phyloP scores from a whole-genome alignment of 805 yeast species.

The Pichia eremophila region DNA sequence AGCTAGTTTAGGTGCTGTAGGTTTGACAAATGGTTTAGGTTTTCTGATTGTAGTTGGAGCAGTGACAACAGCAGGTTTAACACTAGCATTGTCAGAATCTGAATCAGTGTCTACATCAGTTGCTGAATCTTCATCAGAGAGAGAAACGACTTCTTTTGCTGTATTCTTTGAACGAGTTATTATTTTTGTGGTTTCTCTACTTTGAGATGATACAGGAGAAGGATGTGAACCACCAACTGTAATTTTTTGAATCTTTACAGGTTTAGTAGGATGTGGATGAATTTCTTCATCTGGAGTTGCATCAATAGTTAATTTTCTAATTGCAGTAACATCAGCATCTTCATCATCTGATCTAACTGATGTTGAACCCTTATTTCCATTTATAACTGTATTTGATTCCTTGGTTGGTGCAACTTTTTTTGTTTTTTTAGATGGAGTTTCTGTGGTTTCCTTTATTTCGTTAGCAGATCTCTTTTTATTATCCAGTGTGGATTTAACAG shows the following conservation, averaged over 20 bases:
- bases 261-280: conserved; percentile 2
- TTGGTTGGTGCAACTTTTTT: no score
- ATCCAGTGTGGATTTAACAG: no score
- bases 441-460: no score
- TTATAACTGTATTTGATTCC: background rate
- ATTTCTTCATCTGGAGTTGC: conserved; percentile 5
- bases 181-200: background rate
- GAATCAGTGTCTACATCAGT: conserved; percentile 11
- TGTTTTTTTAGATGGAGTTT: no score
- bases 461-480: no score
- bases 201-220: background rate
- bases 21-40: background rate
- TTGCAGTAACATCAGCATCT: background rate
- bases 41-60: conserved; percentile 26
- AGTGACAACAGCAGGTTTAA: conserved; percentile 35
- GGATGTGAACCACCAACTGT: background rate
- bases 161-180: background rate
- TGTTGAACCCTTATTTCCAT: background rate
- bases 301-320: conserved; percentile 4
- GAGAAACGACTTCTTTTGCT: no score
- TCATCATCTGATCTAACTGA: background rate
- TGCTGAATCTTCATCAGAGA: background rate
- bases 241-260: conserved; percentile 3
- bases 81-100: conserved; percentile 16
- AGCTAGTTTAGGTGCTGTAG: no score